A percentile compares a stretch with the other conserved stretches of the same genome.
These are phyloP conservation scores for Termitomyces eurrhizus DNA, from an alignment of 768 basidiomycete genomes.

Conservation along the genomic window DNA sequence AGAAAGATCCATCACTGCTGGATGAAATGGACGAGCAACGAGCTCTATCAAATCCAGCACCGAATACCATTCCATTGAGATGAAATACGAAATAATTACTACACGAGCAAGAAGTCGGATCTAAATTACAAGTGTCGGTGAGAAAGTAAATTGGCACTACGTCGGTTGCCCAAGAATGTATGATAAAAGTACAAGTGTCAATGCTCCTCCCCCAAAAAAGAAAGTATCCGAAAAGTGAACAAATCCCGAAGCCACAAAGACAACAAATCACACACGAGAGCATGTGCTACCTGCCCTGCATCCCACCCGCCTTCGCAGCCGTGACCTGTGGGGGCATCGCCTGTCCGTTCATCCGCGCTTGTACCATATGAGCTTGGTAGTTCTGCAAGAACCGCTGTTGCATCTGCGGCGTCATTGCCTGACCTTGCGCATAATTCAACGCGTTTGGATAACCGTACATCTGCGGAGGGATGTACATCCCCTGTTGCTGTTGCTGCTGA, in stretches of 20 bases:
- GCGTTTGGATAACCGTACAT: slow-evolving; percentile 13
- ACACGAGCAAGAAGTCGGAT: not conserved
- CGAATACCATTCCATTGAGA: not conserved
- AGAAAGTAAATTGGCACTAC: not conserved
- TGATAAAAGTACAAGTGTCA: slow-evolving; percentile 5
- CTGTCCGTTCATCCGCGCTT: slow-evolving; percentile 6
- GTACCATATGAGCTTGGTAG: slow-evolving; percentile 2
- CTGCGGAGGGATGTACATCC: slow-evolving; percentile 15
- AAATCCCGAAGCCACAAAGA: not conserved
- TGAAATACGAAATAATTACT: slow-evolving; percentile 6
- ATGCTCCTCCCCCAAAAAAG: not conserved
- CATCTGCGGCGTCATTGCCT: slow-evolving; percentile 6
- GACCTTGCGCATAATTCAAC: slow-evolving; percentile 14
- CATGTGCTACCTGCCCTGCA: slow-evolving; percentile 11
- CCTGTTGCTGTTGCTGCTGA: slow-evolving; percentile 14
- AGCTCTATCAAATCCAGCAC: not conserved
- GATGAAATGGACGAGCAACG: too few relatives aligned
- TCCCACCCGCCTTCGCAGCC: slow-evolving; percentile 9
- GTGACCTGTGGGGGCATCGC: slow-evolving; percentile 9
- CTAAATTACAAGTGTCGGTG: not conserved
- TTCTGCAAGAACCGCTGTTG: slow-evolving; percentile 8
- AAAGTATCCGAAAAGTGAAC: not conserved
- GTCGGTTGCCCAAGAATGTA: not conserved
- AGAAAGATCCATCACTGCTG: too few relatives aligned
- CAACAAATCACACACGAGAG: not conserved